These are phyloP conservation scores for Neurospora sp. DNA, from an alignment of 495 filamentous ascomycete species.

Conservation along the genomic window DNA sequence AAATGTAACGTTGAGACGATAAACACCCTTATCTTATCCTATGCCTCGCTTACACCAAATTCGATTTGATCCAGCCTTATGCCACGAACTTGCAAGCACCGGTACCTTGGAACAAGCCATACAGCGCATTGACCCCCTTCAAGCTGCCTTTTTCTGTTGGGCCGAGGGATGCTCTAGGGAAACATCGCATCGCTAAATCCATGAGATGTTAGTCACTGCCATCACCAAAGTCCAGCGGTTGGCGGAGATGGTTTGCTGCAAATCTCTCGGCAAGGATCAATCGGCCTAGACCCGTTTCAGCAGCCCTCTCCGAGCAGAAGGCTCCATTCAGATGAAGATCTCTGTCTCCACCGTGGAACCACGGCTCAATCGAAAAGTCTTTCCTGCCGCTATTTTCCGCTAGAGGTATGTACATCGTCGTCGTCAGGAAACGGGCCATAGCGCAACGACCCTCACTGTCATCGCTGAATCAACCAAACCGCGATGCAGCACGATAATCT, in stretches of 20 bases:
- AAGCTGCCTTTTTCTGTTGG: background rate
- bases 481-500: constrained; percentile 16
- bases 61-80: background rate
- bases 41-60: background rate
- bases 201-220: background rate
- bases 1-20: background rate
- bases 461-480: constrained; percentile 18
- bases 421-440: background rate
- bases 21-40: background rate
- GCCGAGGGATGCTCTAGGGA: background rate
- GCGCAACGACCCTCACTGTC: constrained; percentile 4
- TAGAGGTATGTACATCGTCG: constrained; percentile 4
- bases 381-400: constrained; percentile 15
- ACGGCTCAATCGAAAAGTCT: constrained; percentile 16
- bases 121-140: background rate
- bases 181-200: background rate
- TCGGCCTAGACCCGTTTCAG: constrained; percentile 28
- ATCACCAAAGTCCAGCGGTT: constrained; percentile 1
- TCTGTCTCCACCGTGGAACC: constrained; percentile 19
- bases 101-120: background rate
- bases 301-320: constrained; percentile 27
- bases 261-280: constrained; percentile 18
- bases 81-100: background rate
- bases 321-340: constrained; percentile 30
- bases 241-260: constrained; percentile 8